phyloP scores from a whole-genome alignment of 257 asterid genomes.

The Ocimum tenuiflorum region DNA sequence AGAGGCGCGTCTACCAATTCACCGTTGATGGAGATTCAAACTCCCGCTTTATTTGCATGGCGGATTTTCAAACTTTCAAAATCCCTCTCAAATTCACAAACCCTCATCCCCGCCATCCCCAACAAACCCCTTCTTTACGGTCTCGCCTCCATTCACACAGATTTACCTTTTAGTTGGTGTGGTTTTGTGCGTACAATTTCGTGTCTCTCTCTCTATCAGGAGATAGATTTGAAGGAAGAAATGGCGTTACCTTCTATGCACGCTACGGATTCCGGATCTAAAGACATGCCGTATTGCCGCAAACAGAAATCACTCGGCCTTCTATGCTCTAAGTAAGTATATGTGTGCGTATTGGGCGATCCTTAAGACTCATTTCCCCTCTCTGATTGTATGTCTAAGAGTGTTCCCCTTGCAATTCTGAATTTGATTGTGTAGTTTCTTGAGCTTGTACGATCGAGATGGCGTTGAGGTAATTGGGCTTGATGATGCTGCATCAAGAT shows the following conservation, averaged over 20 bases:
- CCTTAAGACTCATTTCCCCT: neutral
- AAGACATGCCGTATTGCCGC: conserved; percentile 63
- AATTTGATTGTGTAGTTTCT: conserved; percentile 44
- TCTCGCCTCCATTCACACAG: conserved; percentile 14
- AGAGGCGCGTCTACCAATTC: conserved; percentile 31
- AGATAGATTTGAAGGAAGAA: neutral
- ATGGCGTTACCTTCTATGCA: conserved; percentile 23
- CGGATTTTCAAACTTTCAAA: conserved; percentile 62
- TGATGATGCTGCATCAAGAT: conserved; percentile 77
- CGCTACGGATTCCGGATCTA: conserved; percentile 50
- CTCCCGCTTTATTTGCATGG: conserved; percentile 54
- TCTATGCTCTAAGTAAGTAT: conserved; percentile 70
- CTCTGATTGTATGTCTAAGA: neutral
- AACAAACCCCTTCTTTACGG: conserved; percentile 46
- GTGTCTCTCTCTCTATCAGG: neutral
- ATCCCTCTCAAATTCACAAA: conserved; percentile 42
- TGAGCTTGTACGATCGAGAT: conserved; percentile 71
- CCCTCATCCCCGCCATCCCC: conserved; percentile 55
- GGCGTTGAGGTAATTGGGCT: conserved; percentile 82
- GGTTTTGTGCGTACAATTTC: neutral
- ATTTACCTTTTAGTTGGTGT: conserved; percentile 7
- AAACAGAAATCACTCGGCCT: conserved; percentile 95
- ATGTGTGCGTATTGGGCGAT: neutral
- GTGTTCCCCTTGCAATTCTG: neutral
- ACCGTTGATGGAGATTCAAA: conserved; percentile 25